Conservation (phyloP, 2,329 filamentous ascomycete genomes). For the Trematosphaeria pertusa region DNA sequence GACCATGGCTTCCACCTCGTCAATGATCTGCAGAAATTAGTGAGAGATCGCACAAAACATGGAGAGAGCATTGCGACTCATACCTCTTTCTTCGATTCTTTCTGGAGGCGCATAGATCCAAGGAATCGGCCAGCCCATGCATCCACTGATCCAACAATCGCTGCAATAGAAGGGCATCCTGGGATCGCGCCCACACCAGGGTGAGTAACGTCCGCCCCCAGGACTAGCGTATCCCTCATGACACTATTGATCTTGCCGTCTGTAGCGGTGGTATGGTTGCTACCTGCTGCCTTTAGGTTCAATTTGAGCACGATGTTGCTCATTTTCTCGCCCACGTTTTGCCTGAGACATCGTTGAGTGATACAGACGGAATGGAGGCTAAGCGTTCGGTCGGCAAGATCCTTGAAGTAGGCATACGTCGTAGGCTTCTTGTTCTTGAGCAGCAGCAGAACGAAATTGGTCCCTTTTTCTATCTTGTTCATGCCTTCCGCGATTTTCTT, state of each 20-base stretch:
- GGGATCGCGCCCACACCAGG: conserved; percentile 29
- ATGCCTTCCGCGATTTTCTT: no score
- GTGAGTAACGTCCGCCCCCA: conserved; percentile 55
- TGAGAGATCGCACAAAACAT: conserved; percentile 4
- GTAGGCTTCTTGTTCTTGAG: neutral
- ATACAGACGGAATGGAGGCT: neutral
- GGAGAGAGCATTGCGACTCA: neutral
- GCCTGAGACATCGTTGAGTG: neutral
- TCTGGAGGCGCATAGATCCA: conserved; percentile 47
- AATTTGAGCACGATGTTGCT: neutral
- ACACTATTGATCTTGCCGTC: neutral
- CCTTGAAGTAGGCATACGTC: neutral
- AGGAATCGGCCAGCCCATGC: conserved; percentile 35
- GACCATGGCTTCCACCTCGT: conserved; percentile 20
- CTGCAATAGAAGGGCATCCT: conserved; percentile 49
- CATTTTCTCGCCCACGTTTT: neutral
- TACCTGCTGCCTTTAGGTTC: neutral
- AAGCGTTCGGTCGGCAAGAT: neutral
- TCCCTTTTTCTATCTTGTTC: neutral
- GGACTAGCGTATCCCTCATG: conserved; percentile 42
- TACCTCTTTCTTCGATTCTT: conserved; percentile 26
- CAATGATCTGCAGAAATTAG: conserved; percentile 19
- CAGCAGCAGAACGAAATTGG: neutral
- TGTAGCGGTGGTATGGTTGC: neutral
- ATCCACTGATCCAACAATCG: conserved; percentile 51